These are phyloP conservation scores for Hypoxylon fuscum DNA, from an alignment of 495 filamentous ascomycete species.

Conservation along the genomic window DNA sequence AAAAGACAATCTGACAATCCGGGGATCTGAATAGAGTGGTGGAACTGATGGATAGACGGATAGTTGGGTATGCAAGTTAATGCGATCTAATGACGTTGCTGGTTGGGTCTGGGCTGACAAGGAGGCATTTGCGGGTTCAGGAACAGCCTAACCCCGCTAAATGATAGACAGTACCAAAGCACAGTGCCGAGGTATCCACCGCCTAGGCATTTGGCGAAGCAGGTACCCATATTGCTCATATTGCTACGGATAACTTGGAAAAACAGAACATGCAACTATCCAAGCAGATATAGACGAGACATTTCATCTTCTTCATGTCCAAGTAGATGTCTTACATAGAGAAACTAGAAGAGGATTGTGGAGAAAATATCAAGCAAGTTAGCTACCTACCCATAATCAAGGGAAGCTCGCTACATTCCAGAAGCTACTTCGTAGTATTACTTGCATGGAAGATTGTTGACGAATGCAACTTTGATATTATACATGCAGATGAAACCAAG, in stretches of 20 bases:
- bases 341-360: no score
- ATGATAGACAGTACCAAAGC: background rate
- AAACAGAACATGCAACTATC: no score
- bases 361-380: no score
- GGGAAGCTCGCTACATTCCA: no score
- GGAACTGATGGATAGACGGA: conserved; percentile 27
- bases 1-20: conserved; percentile 20
- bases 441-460: conserved; percentile 17
- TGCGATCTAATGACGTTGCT: conserved; percentile 39
- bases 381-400: no score
- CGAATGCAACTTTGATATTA: conserved; percentile 38
- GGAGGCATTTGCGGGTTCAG: conserved; percentile 18
- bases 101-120: conserved; percentile 20
- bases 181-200: conserved; percentile 12
- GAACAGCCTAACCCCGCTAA: conserved; percentile 41
- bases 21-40: conserved; percentile 17
- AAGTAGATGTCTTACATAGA: no score
- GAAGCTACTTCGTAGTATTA: conserved; percentile 29
- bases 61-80: conserved; percentile 36
- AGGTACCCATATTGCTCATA: no score
- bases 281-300: no score
- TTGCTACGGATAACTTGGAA: no score
- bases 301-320: no score
- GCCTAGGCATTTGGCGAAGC: background rate
- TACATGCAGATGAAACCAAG: conserved; percentile 29